Evolutionary conservation across 1,284 basidiomycete genomes (phyloP), one percentile per base, ranked within the genome.

Genomic region (Singerocomus rubriflavus): DNA sequence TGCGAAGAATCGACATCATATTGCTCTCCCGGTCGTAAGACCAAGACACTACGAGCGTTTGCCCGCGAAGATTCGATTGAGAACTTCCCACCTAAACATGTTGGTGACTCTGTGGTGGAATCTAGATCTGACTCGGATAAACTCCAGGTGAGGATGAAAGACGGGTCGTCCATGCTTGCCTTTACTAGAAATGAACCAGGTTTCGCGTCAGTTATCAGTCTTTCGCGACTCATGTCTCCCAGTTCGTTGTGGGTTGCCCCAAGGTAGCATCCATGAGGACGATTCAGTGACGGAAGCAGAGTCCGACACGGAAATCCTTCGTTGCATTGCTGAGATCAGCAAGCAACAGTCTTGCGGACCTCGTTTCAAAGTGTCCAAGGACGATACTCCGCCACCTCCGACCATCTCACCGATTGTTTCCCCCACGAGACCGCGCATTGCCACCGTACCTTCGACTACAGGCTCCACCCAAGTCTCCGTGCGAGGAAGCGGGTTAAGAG

Each of bases 231-330:
- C n/a, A 17, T 26, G 27, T 43, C 17, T 35, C 34, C 27, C 41
- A 11, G 29, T 21, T 31, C 26, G 33, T n/a, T 17, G 32, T 35
- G 44, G 43, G 42, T 26, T 10, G 2, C 14, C 33, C 26, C 46
- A 33, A 21, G 39, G 29, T n/a, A 21, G 35, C 25, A 16, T 38
- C 44, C 27, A 44, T n/a, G 59, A 54, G 17, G 66, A 65, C 30
- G 66, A 68, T 34, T 67, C 66, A 17, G 59, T 50, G n/a, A 68
- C 66, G 11, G 66, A 68, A 48, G 57, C 68, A 13, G 66, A 71
- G 35, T 68, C 66, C 14, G 69, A 70, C 14, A 59, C 57, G 6
- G 66, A 70, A 10, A 68, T 62, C 6, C 45, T 48, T 11, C 54
- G 29, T 30, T 68, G 61, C 32, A 50, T 60, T 62, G 54, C 71